A percentile compares a stretch with the other conserved stretches of the same genome.
Evolutionary conservation across 306 rosid species (phyloP).

Genomic region (Heteromeles arbutifolia): DNA sequence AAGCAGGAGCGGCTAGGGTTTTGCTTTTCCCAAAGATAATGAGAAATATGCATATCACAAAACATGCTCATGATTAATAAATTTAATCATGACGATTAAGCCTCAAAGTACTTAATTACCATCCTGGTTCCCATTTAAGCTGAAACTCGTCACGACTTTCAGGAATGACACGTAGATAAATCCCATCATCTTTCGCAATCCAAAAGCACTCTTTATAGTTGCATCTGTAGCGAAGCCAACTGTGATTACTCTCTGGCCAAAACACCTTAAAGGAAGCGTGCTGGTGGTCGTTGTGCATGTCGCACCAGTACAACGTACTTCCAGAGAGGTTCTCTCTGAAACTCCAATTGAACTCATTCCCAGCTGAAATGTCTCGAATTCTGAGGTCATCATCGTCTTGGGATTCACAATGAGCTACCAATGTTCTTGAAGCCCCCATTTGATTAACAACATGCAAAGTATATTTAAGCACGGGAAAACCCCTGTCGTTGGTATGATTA

Average conservation of each 20-base stretch:
- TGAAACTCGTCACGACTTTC: neutral
- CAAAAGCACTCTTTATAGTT: neutral
- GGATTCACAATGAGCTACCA: neutral
- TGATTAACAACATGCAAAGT: neutral
- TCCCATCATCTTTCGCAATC: slow-evolving; percentile 9
- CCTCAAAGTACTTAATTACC: neutral
- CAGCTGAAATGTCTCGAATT: neutral
- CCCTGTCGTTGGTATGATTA: neutral
- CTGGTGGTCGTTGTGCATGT: neutral
- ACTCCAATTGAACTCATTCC: slow-evolving; percentile 6
- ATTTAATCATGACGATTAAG: no score
- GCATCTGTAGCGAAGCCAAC: neutral
- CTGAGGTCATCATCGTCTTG: neutral
- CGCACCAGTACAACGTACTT: slow-evolving; percentile 15
- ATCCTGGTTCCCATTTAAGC: neutral
- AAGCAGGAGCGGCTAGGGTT: no score
- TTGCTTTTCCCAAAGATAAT: no score
- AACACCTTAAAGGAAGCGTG: neutral
- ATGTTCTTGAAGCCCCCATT: neutral
- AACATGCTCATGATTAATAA: neutral
- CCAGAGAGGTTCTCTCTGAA: slow-evolving; percentile 4
- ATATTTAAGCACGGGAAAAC: neutral
- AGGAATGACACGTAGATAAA: neutral
- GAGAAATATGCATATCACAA: no score
- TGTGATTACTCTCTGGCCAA: neutral